Percentiles rank a stretch among this genome's conserved stretches.
Conservation (phyloP, 2,329 filamentous ascomycete species). For the Diplodia seriata region DNA sequence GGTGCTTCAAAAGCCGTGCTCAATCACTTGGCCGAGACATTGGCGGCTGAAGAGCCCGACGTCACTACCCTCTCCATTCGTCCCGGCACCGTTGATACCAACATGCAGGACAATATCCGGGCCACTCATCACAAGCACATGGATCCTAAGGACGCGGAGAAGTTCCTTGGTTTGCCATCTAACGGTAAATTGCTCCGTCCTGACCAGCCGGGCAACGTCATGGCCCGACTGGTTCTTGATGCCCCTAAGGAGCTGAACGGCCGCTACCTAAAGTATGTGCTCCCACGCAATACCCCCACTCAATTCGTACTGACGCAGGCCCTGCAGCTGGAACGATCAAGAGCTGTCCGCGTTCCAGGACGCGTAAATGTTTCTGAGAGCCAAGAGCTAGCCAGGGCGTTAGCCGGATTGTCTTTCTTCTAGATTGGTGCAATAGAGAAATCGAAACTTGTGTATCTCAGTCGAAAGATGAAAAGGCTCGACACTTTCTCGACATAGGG, state of each 20-base stretch:
- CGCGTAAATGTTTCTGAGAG: constrained; percentile 3
- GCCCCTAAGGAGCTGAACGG: constrained; percentile 75
- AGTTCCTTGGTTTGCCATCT: constrained; percentile 74
- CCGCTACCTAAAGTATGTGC: constrained; percentile 71
- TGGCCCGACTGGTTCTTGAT: constrained; percentile 76
- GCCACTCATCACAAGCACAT: constrained; percentile 70
- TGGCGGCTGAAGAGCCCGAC: constrained; percentile 77
- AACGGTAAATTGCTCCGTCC: constrained; percentile 77
- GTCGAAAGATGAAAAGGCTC: constrained; percentile 39
- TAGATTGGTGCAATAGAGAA: constrained; percentile 11
- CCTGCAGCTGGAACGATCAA: constrained; percentile 34
- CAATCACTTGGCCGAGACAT: constrained; percentile 77
- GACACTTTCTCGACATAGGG: constrained; percentile 35
- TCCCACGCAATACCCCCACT: neutral
- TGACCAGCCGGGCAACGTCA: constrained; percentile 84
- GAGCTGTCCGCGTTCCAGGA: constrained; percentile 32
- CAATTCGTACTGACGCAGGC: constrained; percentile 4
- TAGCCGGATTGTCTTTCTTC: constrained; percentile 5
- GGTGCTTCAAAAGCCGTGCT: constrained; percentile 83
- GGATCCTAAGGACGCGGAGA: constrained; percentile 63
- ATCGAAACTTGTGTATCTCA: constrained; percentile 30
- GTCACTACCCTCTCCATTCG: constrained; percentile 75
- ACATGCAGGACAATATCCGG: constrained; percentile 86
- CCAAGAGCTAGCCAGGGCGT: neutral
- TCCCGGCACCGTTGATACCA: constrained; percentile 85